Evolutionary conservation across 306 rosid genomes (phyloP).

Genomic region (Acacia acuminata): DNA sequence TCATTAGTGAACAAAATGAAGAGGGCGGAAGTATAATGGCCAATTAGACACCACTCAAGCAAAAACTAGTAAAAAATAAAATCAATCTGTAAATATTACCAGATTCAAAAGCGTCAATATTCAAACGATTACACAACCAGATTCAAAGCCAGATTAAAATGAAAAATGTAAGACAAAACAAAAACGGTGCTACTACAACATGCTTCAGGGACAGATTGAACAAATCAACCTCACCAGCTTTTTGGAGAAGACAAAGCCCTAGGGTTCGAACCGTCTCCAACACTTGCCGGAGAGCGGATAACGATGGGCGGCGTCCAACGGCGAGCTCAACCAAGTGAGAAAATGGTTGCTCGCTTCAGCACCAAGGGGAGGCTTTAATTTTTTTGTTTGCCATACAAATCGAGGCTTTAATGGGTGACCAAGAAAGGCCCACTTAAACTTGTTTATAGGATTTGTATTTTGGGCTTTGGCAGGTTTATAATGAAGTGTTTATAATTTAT

Average conservation of each 20-base stretch:
- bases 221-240: neutral
- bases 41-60: neutral
- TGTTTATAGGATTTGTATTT: neutral
- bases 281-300: neutral
- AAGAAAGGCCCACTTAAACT: neutral
- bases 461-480: neutral
- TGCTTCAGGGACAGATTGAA: neutral
- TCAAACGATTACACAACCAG: neutral
- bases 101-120: neutral
- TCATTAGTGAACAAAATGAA: neutral
- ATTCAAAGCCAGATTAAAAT: neutral
- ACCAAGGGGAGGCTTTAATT: neutral
- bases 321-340: neutral
- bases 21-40: neutral
- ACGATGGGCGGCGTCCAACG: neutral
- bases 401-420: too few relatives aligned
- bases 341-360: neutral
- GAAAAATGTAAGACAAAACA: neutral
- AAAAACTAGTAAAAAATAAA: too few relatives aligned
- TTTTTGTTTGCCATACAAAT: too few relatives aligned
- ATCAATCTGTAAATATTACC: too few relatives aligned
- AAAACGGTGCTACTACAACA: neutral
- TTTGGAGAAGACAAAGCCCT: neutral
- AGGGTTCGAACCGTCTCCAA: neutral
- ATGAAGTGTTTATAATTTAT: neutral